A percentile compares a stretch with the other conserved stretches of the same genome.
Evolutionary conservation across 1,284 basidiomycete genomes (phyloP).

Genomic region (Caloboletus inedulis): DNA sequence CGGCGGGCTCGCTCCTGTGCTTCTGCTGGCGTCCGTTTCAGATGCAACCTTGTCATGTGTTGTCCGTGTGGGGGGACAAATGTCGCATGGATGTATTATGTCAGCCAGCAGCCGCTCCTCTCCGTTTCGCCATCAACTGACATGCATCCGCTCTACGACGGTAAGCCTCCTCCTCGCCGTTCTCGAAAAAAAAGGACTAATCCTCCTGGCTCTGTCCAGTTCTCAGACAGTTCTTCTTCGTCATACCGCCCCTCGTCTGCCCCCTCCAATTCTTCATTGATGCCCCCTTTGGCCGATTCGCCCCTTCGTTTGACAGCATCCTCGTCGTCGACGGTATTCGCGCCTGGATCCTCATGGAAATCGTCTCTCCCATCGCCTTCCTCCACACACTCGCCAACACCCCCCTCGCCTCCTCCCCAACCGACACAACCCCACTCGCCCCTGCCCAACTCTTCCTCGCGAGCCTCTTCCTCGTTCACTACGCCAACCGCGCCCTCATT

Average conservation of each 20-base stretch:
- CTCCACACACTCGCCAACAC: conserved; percentile 47
- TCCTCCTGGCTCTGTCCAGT: conserved; percentile 18
- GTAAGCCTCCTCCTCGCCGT: conserved; percentile 10
- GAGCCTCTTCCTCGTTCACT: conserved; percentile 71
- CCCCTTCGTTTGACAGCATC: conserved; percentile 43
- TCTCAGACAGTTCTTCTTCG: conserved; percentile 30
- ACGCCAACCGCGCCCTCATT: conserved; percentile 79
- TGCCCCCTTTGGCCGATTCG: conserved; percentile 79
- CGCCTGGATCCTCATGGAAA: conserved; percentile 85
- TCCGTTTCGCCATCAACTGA: conserved; percentile 4
- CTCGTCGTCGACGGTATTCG: conserved; percentile 58
- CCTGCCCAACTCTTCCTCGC: conserved; percentile 55
- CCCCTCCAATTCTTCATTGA: conserved; percentile 46
- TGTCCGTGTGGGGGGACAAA: no score
- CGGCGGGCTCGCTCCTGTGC: conserved; percentile 48
- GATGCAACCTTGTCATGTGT: conserved; percentile 57
- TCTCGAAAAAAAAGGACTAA: not conserved
- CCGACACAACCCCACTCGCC: conserved; percentile 30
- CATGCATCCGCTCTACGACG: conserved; percentile 27
- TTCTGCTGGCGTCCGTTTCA: conserved; percentile 71
- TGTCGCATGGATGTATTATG: not conserved
- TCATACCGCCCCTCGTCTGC: conserved; percentile 16
- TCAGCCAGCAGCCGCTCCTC: not conserved
- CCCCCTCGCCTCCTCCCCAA: conserved; percentile 39
- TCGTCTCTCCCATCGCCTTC: conserved; percentile 70